phyloP scores from a whole-genome alignment of 768 basidiomycete genomes.

The Mrakia frigida region DNA sequence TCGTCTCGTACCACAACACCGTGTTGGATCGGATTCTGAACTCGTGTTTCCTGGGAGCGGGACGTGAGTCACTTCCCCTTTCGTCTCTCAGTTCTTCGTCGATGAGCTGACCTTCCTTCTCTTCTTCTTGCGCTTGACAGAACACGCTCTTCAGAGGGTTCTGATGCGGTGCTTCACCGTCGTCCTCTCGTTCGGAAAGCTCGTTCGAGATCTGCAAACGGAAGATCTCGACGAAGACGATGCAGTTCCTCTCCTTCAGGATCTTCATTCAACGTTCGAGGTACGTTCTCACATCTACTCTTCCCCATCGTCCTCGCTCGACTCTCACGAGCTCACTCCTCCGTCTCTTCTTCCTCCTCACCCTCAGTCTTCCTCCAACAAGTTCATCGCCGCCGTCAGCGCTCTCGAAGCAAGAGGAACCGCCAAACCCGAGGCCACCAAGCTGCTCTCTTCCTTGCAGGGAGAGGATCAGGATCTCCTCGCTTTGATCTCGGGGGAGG shows the following conservation, averaged over 20 bases:
- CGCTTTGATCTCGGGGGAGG: not conserved
- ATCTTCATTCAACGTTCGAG: not conserved
- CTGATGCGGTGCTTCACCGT: slow-evolving; percentile 60
- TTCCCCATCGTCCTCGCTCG: not conserved
- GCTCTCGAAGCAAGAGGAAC: not conserved
- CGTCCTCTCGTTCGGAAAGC: slow-evolving; percentile 61
- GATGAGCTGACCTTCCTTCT: not conserved
- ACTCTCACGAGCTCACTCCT: not conserved
- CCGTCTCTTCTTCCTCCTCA: not conserved
- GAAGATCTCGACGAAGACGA: slow-evolving; percentile 59
- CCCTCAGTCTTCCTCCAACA: not conserved
- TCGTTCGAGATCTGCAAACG: slow-evolving; percentile 58
- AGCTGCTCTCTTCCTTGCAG: too few relatives aligned
- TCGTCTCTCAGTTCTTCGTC: not conserved
- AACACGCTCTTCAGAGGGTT: slow-evolving; percentile 61
- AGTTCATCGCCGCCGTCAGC: slow-evolving; percentile 6
- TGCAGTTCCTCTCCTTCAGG: slow-evolving; percentile 52
- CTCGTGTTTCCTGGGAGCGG: slow-evolving; percentile 65
- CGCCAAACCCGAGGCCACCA: not conserved
- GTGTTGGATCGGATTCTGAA: slow-evolving; percentile 69
- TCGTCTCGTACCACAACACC: slow-evolving; percentile 61
- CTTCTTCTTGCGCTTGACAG: not conserved
- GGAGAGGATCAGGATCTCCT: not conserved
- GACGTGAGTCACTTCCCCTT: slow-evolving; percentile 41
- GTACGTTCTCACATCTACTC: not conserved